Base-by-base conservation (phyloP, 768 basidiomycete species). In the Leccinum incarnatum region DNA sequence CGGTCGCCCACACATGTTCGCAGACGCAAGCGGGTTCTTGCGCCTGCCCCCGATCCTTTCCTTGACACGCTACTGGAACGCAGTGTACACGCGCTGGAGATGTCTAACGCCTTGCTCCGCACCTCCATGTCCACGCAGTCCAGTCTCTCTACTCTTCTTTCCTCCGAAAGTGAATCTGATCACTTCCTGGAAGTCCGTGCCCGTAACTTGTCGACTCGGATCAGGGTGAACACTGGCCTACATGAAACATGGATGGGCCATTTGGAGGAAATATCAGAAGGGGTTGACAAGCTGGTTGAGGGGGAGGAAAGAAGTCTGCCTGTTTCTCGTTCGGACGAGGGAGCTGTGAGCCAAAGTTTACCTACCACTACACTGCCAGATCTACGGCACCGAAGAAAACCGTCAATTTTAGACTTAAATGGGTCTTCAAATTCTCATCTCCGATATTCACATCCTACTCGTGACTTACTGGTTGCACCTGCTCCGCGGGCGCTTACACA, bases 61-160 rank as follows among this genome's bases (percentile, higher is more conserved):
- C 79, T 92, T 27, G 92, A 93, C 72, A 81, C 86, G n/a, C 77
- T 93, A 15, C 79, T 93, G 2, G 89, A 85, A 58, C 84, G 91
- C 61, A 91, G 89, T 62, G 89, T 93, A 14, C 85, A 91, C 72
- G 91, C 91, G 1, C 78, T 94, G 9, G 92, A 93, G 69, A 86
- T 92, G 79, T 93, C 91, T 5, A 93, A 93, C 58, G 81, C 85
- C 3, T 76, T 93, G 11, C 76, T 94, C 49, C 86, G 90, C 67
- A 85, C 84, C 12, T 88, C 88, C 21, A 86, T 92, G 65, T 82
- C 86, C 42, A 86, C 91, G 1, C 86, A 88, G 61, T 78, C 85
- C 12, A 83, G 76, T 34, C 75, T 81, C 37, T 78, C 78, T 34
- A 73, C 78, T 3, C 74, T 86, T 42, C 71, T 87, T 30, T 77